phyloP scores from a whole-genome alignment of 768 basidiomycete species.

The Suillus tomentosus region DNA sequence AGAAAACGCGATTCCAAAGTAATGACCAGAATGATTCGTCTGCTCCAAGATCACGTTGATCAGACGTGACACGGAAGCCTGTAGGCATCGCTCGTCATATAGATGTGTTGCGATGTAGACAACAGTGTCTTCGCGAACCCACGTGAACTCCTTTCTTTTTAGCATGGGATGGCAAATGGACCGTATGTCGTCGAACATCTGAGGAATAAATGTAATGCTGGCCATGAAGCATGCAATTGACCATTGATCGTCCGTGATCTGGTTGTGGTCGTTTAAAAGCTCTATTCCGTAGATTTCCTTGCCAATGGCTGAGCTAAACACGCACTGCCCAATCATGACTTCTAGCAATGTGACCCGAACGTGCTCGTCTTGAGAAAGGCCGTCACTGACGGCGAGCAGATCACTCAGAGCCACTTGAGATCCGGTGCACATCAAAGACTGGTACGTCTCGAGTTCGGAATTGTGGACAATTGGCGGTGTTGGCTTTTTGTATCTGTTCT shows the following conservation, averaged over 20 bases:
- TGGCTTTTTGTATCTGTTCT: neutral
- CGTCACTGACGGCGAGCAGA: neutral
- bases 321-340: neutral
- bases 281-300: neutral
- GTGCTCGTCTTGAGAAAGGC: neutral
- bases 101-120: slow-evolving; percentile 6
- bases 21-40: neutral
- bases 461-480: neutral
- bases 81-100: slow-evolving; percentile 8
- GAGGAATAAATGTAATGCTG: neutral
- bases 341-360: neutral
- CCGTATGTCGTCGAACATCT: neutral
- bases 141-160: neutral
- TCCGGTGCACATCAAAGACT: neutral
- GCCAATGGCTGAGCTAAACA: neutral
- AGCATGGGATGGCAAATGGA: neutral
- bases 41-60: neutral
- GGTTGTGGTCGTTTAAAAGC: neutral
- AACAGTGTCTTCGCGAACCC: slow-evolving; percentile 8
- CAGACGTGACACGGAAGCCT: slow-evolving; percentile 4
- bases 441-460: neutral
- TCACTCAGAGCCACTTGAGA: neutral
- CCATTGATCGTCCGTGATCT: neutral
- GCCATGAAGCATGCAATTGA: neutral
- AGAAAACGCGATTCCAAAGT: slow-evolving; percentile 5